These are phyloP conservation scores for Calonectria pteridis DNA, from an alignment of 2,329 filamentous ascomycete species.

Conservation along the genomic window DNA sequence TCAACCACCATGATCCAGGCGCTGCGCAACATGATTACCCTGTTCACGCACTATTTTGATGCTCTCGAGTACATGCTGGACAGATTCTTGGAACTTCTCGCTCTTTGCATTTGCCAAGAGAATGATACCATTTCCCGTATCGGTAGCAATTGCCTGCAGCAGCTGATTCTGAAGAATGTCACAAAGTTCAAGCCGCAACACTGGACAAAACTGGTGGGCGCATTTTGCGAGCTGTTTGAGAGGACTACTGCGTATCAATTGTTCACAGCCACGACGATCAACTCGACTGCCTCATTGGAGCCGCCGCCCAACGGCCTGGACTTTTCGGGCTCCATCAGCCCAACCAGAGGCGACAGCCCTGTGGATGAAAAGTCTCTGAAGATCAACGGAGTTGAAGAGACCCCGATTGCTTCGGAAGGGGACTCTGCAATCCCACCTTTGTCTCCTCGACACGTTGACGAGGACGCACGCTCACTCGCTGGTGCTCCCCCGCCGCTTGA, in stretches of 20 bases:
- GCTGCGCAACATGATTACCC: slow-evolving; percentile 95
- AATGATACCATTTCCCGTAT: slow-evolving; percentile 99
- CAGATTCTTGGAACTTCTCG: slow-evolving; percentile 93
- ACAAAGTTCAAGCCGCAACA: slow-evolving; percentile 88
- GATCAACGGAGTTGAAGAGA: slow-evolving; percentile 67
- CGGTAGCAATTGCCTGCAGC: slow-evolving; percentile 97
- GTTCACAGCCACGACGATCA: slow-evolving; percentile 82
- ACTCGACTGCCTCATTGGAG: slow-evolving; percentile 64
- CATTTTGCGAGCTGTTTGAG: slow-evolving; percentile 96
- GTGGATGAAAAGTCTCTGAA: slow-evolving; percentile 70
- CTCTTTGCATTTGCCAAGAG: slow-evolving; percentile 97
- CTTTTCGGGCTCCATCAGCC: slow-evolving; percentile 60
- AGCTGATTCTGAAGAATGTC: slow-evolving; percentile 96
- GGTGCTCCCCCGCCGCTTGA: slow-evolving; percentile 70
- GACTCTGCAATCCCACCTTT: slow-evolving; percentile 49
- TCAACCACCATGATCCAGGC: slow-evolving; percentile 99
- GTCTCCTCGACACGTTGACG: slow-evolving; percentile 47
- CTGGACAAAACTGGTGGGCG: slow-evolving; percentile 94
- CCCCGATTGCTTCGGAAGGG: slow-evolving; percentile 45
- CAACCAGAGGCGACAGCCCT: slow-evolving; percentile 53
- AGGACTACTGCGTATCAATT: slow-evolving; percentile 94
- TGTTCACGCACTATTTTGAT: slow-evolving; percentile 99
- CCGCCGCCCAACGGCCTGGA: slow-evolving; percentile 65
- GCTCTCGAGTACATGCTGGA: slow-evolving; percentile 98
- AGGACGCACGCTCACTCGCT: slow-evolving; percentile 50